Conservation (phyloP, 495 filamentous ascomycete species). For the Hypoxylon subgilvum region DNA sequence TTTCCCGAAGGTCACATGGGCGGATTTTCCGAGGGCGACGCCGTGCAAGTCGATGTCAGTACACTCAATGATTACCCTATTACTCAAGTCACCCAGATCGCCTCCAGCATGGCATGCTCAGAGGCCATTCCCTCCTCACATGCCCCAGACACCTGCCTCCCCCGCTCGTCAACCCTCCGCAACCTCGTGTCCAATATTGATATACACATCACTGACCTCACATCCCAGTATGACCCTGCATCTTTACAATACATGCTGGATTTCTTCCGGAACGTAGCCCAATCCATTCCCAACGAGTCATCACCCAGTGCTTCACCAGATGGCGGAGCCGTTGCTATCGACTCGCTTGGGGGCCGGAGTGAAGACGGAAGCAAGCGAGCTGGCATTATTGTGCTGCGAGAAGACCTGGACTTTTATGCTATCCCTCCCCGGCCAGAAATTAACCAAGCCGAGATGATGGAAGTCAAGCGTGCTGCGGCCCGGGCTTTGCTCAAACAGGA, state of each 20-base stretch:
- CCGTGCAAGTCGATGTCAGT: conserved; percentile 96
- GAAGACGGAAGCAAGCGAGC: conserved; percentile 72
- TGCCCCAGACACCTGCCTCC: conserved; percentile 26
- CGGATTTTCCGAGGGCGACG: conserved; percentile 85
- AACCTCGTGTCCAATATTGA: conserved; percentile 54
- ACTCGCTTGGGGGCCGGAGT: conserved; percentile 48
- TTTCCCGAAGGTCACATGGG: conserved; percentile 97
- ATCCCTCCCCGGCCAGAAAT: conserved; percentile 91
- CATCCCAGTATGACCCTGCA: conserved; percentile 86
- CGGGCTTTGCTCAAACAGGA: conserved; percentile 84
- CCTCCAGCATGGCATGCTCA: conserved; percentile 19
- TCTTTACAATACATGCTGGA: conserved; percentile 99
- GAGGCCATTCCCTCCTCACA: conserved; percentile 36
- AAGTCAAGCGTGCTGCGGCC: conserved; percentile 93
- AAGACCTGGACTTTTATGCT: conserved; percentile 97
- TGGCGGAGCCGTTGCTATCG: conserved; percentile 67
- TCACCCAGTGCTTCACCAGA: conserved; percentile 67
- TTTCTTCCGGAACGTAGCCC: conserved; percentile 94
- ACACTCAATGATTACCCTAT: conserved; percentile 33
- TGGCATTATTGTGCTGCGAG: conserved; percentile 94
- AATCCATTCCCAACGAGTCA: conserved; percentile 80
- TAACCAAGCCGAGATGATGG: conserved; percentile 87
- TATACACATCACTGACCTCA: conserved; percentile 64
- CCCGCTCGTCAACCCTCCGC: conserved; percentile 39
- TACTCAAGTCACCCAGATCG: conserved; percentile 24